phyloP scores from a whole-genome alignment of 2,329 filamentous ascomycete species.

The Colletotrichum brevisporum region DNA sequence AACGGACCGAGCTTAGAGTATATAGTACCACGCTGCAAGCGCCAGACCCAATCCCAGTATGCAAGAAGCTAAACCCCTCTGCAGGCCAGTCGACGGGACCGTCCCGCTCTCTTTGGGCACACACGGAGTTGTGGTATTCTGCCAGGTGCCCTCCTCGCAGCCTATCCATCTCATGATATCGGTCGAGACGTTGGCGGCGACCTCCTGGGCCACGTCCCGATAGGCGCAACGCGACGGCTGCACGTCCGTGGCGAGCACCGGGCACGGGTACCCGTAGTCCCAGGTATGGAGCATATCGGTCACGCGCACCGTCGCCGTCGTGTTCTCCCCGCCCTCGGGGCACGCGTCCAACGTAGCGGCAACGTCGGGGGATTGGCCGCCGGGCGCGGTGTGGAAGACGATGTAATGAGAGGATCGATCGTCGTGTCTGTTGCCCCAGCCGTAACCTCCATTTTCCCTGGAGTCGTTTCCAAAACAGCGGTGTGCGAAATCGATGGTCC shows the following conservation, averaged over 20 bases:
- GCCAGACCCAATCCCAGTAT: background rate
- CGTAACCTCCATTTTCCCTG: background rate
- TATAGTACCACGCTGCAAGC: background rate
- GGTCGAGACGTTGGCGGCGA: constrained; percentile 16
- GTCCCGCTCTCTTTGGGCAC: background rate
- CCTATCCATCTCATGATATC: background rate
- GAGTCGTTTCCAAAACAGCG: background rate
- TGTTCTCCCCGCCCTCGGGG: background rate
- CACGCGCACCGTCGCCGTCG: background rate
- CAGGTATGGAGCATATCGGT: background rate
- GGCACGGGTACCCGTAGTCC: background rate
- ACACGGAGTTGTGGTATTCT: constrained; percentile 3
- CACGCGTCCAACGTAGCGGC: constrained; percentile 4
- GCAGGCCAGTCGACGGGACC: background rate
- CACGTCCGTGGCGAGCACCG: background rate
- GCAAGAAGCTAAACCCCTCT: background rate
- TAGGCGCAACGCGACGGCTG: background rate
- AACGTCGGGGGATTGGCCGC: constrained; percentile 12
- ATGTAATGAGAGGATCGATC: background rate
- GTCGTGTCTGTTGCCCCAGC: background rate
- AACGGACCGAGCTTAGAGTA: background rate
- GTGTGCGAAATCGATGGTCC: too few relatives aligned
- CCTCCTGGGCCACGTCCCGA: background rate
- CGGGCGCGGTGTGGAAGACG: constrained; percentile 10
- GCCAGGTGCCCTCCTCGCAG: constrained; percentile 20